Evolutionary conservation across 495 filamentous ascomycete genomes (phyloP), one percentile per base, ranked within the genome.

Genomic region (Aspergillus sclerotiicarbonarius): DNA sequence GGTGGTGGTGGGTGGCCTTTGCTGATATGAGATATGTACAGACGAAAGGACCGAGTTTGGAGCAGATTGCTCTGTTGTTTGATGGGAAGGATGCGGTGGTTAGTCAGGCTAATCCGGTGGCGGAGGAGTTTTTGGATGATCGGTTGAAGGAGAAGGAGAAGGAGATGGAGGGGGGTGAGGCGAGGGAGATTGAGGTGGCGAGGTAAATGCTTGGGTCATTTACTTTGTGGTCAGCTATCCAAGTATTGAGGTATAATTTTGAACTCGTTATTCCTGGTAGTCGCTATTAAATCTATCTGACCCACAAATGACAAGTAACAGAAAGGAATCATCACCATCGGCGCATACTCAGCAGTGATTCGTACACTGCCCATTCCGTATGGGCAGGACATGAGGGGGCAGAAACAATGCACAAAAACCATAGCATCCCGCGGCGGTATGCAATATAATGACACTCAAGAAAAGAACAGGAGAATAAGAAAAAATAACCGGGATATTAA

Each of bases 41-140:
- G 73, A 86, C 84, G 52, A 79, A 76, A 63, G 81, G 82, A 33
- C 81, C 81, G 12, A 85, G 82, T 41, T 79, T 85, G 51, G 84
- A 87, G 71, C 82, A 85, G 69, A 78, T 86, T 20, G 79, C 76
- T 57, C 77, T 75, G 74, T 68, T 84, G 65, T 82, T 84, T 59
- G 82, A 84, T 45, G 81, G 82, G 51, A 75, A 83, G 16, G 72
- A 81, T 19, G 81, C 80, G 31, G 66, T 71, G 29, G 77, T 81
- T 9, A 76, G 16, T 48, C 52, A 49, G 60, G 60, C 32, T 33
- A 47, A 52, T 39, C 50, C 50, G 16, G 50, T 52, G 50, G 50
- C 50, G 31, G 50, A 52, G 31, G 50, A 58, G 53, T 41, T 41
- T 41, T n/a, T 41, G 37, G 37, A 41, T n/a, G 37, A 41, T 25